Evolutionary conservation across 805 yeast species (phyloP), one percentile per base, ranked within the genome.

Genomic region (Saturnispora saitoi): DNA sequence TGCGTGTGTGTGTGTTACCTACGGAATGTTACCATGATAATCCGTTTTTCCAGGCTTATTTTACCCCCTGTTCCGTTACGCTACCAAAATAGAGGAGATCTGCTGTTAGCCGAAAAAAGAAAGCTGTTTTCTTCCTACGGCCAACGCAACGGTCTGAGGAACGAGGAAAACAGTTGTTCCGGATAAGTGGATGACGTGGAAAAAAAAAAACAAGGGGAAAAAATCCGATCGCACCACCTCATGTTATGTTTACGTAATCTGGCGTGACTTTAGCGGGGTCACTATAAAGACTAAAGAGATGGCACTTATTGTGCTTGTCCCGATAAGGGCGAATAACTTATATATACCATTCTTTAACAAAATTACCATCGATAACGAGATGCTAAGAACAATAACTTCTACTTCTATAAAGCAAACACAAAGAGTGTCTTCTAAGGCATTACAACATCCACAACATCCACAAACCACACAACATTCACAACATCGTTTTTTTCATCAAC

Each of bases 331-430:
- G 29, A 42, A 19, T 38, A 11, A 22, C 14, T 22, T 2, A 6
- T 17, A 34, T 7, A 20, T 11, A 37, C 3, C 12, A 32, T 19
- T 10, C 12, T 32, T n/a, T 38, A 8, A 20, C 38, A 34, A 34
- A 11, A 34, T 34, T 8, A 15, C 38, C 22, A 20, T 34, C 22
- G 17, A 34, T 20, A 17, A 19, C 17, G 20, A 34, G 11, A 64
- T 64, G 68, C 54, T 64, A n/a, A 64, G 67, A 57, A 48, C 60
- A 20, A 38, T 63, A 36, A 62, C 66, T 8, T 37, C 62, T 17
- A 57, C 51, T 29, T 61, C 66, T 15, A 48, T 63, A 34, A 63
- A 61, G 37, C 68, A 64, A 48, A 59, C 66, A 17, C 68, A 64
- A 42, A 54, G 67, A 48, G 66, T 57, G 36, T 59, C 66, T 10